Base-by-base conservation (phyloP, 495 filamentous ascomycete genomes). In the Neurospora tetraspora region DNA sequence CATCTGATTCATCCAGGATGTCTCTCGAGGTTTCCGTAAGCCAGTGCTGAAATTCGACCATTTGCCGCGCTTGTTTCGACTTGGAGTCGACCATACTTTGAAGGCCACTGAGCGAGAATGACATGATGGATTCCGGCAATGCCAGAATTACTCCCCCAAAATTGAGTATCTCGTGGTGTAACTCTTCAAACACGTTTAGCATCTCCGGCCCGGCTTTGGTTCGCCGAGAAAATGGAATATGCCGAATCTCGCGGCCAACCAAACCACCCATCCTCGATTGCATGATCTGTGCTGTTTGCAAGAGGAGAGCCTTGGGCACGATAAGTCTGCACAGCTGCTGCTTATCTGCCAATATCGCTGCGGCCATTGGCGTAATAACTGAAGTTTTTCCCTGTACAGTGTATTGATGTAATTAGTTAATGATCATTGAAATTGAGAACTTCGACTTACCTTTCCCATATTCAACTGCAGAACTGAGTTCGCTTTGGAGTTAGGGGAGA, bases 1-100 rank as follows among this genome's bases (percentile, higher is more conserved):
- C 83, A 71, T 90, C 88, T 8, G 82, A 87, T 71, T 90, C 88
- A 74, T 89, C 88, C 1, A 90, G 75, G 1, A 90, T 78, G 76
- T 90, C 88, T 11, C 87, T 82, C 39, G 78, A 83, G 37, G 72
- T 73, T 0, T 72, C 20, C 31, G 82, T 77, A 4, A 90, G 61
- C 87, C 87, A 88, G 5, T 45, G 68, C 72, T 90, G 85, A 4
- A 85, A 78, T 31, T 73, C 77, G 53, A 84, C 79, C 80, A 88
- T 85, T 10, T 73, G 70, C 4, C 16, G 71, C 0, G 86, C 87
- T 71, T 82, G 70, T 23, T 37, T 65, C 16, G 36, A 37, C 12
- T 34, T 47, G 27, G 59, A 71, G 43, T 71, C 71, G 31, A 43
- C 71, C 18, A 71, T 61, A 16, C 71, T 61, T n/a, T 71, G 71